Evolutionary conservation across 2,329 filamentous ascomycete genomes (phyloP), one percentile per base, ranked within the genome.

Genomic region (Claviceps arundinis): DNA sequence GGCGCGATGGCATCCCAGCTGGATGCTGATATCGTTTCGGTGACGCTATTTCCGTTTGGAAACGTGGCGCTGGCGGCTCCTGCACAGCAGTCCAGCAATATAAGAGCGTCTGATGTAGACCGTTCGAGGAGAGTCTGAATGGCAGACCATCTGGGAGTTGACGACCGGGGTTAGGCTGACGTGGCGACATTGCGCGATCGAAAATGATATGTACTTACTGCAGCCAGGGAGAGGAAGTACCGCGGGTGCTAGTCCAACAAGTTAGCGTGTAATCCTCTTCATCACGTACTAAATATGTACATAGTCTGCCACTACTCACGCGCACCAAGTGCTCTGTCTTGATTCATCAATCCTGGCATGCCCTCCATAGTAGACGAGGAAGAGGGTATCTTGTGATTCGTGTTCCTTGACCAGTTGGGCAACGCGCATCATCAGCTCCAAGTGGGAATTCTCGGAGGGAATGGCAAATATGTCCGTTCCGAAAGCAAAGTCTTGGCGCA

Each of bases 1-100:
- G 78, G 77, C 11, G 78, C 77, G 50, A 79, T 80, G 44, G 77
- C 76, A 54, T 81, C 77, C 77, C 77, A 81, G 50, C 77, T 80
- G 2, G 77, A 81, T 4, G 78, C 78, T 5, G 77, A 81, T 56
- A 81, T 81, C 8, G 77, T 80, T 63, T 81, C 78, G 3, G 77
- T 81, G 57, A 79, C 78, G 60, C 76, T 80, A 56, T 72, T 73
- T 17, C 78, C 77, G 17, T 71, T 78, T 5, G 76, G 74, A 50
- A 80, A 80, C 0, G 77, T 79, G 14, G 77, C 77, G 55, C 77
- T 80, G 45, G 78, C 78, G 42, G 78, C 78, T 13, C 77, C 77
- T 6, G 78, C 77, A 58, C 78, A 81, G 57, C 78, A 81, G 59
- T 81, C 78, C 14, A 81, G 63, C 0, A 81, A 67, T 51, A 81